phyloP scores from a whole-genome alignment of 495 filamentous ascomycete species.

The Lepidopterella palustris region DNA sequence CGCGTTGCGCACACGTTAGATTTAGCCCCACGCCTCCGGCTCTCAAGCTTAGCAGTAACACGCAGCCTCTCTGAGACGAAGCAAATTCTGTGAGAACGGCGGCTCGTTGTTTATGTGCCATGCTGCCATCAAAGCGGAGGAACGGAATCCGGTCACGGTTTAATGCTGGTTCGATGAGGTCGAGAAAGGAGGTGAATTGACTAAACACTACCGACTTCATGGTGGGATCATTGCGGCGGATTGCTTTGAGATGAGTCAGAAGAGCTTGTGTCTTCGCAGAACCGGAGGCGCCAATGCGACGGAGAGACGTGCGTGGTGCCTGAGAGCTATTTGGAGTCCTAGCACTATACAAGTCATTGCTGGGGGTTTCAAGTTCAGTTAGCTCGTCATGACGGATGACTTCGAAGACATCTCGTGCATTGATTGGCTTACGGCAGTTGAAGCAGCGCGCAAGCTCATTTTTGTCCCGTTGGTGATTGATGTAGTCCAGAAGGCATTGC shows the following conservation, averaged over 20 bases:
- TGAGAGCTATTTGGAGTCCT: constrained; percentile 33
- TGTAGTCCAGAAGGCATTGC: constrained; percentile 78
- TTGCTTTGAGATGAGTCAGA: constrained; percentile 60
- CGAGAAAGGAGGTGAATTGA: constrained; percentile 94
- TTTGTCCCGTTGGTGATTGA: constrained; percentile 75
- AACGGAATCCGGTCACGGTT: constrained; percentile 62
- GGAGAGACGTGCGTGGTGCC: constrained; percentile 64
- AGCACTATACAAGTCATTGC: constrained; percentile 21
- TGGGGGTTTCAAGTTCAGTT: constrained; percentile 30
- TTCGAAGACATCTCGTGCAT: constrained; percentile 80
- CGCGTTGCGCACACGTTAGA: constrained; percentile 75
- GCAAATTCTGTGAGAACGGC: constrained; percentile 67
- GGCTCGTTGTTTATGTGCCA: constrained; percentile 76
- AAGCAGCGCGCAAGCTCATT: constrained; percentile 73
- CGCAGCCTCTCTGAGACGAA: constrained; percentile 39
- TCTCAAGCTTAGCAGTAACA: constrained; percentile 77
- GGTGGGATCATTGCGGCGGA: constrained; percentile 52
- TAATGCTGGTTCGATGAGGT: constrained; percentile 78
- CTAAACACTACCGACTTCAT: constrained; percentile 93
- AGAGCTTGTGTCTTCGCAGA: constrained; percentile 84
- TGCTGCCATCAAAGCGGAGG: constrained; percentile 85
- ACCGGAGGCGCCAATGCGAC: constrained; percentile 68
- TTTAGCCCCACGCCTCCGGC: constrained; percentile 94
- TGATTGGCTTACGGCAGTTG: constrained; percentile 78
- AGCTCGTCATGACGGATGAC: constrained; percentile 56